Evolutionary conservation across 2,329 filamentous ascomycete species (phyloP).

Genomic region (Neonectria punicea): DNA sequence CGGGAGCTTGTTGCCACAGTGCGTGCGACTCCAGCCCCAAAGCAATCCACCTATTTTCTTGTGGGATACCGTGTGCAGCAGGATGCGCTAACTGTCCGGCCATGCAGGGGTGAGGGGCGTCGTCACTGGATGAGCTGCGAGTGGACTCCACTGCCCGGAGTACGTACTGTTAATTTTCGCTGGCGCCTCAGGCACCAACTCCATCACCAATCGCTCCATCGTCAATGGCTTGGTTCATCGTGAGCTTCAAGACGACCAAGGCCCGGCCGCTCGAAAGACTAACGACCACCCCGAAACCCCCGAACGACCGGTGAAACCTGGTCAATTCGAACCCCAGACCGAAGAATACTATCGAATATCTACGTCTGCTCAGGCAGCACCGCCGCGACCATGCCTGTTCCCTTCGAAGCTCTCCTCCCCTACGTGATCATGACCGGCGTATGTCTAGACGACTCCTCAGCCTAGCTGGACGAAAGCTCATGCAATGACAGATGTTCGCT

Average conservation of each 20-base stretch:
- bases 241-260: constrained; percentile 45
- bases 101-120: constrained; percentile 33
- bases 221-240: constrained; percentile 41
- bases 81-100: constrained; percentile 14
- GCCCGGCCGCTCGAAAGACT: constrained; percentile 36
- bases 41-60: constrained; percentile 1
- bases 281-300: constrained; percentile 30
- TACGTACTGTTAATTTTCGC: not conserved
- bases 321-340: constrained; percentile 38
- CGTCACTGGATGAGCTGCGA: too few species aligned
- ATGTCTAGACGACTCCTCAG: constrained; percentile 47
- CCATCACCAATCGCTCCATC: constrained; percentile 42
- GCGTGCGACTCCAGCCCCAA: constrained; percentile 37
- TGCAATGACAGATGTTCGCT: constrained; percentile 67
- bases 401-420: constrained; percentile 72
- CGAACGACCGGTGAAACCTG: constrained; percentile 32
- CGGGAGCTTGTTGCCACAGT: constrained; percentile 44
- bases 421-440: constrained; percentile 73
- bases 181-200: constrained; percentile 40
- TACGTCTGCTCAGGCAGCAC: constrained; percentile 48
- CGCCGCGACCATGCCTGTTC: constrained; percentile 64
- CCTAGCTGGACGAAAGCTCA: constrained; percentile 37
- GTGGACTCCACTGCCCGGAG: too few species aligned
- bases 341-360: constrained; percentile 21
- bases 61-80: constrained; percentile 19